phyloP scores from a whole-genome alignment of 768 basidiomycete genomes.

The Pholiota molesta region DNA sequence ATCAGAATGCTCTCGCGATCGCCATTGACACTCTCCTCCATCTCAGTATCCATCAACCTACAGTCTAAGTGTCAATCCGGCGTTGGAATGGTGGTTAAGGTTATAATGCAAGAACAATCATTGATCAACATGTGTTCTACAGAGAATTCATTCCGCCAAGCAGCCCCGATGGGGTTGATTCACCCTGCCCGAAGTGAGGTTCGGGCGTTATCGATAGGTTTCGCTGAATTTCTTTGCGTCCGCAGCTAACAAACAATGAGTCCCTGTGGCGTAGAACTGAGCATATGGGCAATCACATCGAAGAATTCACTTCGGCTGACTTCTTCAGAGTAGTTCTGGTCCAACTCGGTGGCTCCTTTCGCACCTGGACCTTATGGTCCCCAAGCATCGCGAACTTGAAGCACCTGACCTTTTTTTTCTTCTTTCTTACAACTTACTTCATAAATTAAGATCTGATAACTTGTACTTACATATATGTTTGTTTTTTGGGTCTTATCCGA shows the following conservation, averaged over 20 bases:
- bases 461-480: neutral
- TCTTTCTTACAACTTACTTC: neutral
- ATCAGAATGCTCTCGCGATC: neutral
- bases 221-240: neutral
- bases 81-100: slow-evolving; percentile 1
- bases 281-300: neutral
- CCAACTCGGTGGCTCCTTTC: neutral
- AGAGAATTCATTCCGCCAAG: neutral
- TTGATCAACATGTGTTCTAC: neutral
- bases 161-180: neutral
- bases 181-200: slow-evolving; percentile 3
- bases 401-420: neutral
- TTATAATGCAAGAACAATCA: neutral
- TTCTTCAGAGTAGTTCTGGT: neutral
- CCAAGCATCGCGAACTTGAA: neutral
- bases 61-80: neutral
- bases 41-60: neutral
- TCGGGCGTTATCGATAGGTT: neutral
- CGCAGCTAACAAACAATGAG: neutral
- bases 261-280: slow-evolving; percentile 10
- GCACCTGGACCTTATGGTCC: neutral
- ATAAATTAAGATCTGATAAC: neutral
- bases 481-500: neutral
- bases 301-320: neutral
- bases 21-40: neutral